Conservation (phyloP, 2,329 filamentous ascomycete species). For the Phialocephala subalpina region DNA sequence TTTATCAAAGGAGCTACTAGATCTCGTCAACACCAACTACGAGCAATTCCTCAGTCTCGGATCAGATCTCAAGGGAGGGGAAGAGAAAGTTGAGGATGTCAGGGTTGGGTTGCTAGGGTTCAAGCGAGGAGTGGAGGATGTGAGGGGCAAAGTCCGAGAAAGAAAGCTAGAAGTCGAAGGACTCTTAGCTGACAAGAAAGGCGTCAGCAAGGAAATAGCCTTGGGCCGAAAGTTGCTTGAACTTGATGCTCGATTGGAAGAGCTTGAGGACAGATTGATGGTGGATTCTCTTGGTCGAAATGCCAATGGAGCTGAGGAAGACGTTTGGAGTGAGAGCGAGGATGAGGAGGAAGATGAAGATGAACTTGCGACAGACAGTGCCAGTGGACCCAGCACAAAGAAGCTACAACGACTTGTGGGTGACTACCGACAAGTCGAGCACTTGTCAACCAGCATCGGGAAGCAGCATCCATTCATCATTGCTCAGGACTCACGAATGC, state of each 20-base stretch:
- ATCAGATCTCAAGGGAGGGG: slow-evolving; percentile 81
- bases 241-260: slow-evolving; percentile 66
- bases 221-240: slow-evolving; percentile 70
- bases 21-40: slow-evolving; percentile 96
- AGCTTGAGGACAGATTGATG: slow-evolving; percentile 69
- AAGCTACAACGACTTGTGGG: slow-evolving; percentile 61
- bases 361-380: slow-evolving; percentile 30
- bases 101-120: slow-evolving; percentile 88
- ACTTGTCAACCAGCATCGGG: slow-evolving; percentile 58
- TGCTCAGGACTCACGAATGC: slow-evolving; percentile 62
- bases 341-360: slow-evolving; percentile 48
- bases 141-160: slow-evolving; percentile 71
- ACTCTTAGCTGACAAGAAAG: slow-evolving; percentile 71
- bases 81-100: slow-evolving; percentile 91
- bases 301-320: slow-evolving; percentile 39
- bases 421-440: slow-evolving; percentile 64
- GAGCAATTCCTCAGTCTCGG: slow-evolving; percentile 88
- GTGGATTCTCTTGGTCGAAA: slow-evolving; percentile 50
- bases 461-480: slow-evolving; percentile 69
- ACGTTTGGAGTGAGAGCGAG: slow-evolving; percentile 48
- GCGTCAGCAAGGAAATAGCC: slow-evolving; percentile 70
- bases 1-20: slow-evolving; percentile 86
- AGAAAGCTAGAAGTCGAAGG: slow-evolving; percentile 68
- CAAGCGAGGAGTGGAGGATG: slow-evolving; percentile 78
- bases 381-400: slow-evolving; percentile 41